Evolutionary conservation across 805 yeast species (phyloP).

Genomic region (Candida suzukii): DNA sequence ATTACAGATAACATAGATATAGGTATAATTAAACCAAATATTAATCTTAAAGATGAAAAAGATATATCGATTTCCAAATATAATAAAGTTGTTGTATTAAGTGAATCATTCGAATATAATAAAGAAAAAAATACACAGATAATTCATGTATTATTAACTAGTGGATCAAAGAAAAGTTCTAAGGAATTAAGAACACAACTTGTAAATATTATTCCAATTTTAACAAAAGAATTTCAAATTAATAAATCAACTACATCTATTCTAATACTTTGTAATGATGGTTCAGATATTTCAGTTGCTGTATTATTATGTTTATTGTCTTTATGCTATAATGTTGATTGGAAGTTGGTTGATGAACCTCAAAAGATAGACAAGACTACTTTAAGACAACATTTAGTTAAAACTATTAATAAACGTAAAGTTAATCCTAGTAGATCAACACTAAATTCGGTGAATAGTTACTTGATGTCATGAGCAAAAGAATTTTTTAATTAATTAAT

Average conservation of each 20-base stretch:
- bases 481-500: neutral
- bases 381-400: constrained; percentile 44
- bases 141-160: constrained; percentile 15
- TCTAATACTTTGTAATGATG: constrained; percentile 54
- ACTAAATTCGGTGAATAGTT: constrained; percentile 60
- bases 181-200: constrained; percentile 46
- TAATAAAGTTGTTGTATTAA: constrained; percentile 21
- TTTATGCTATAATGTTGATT: constrained; percentile 33
- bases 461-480: constrained; percentile 33
- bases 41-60: neutral
- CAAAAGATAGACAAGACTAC: constrained; percentile 6
- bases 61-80: constrained; percentile 2
- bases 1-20: constrained; percentile 5
- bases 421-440: constrained; percentile 77
- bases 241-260: constrained; percentile 17
- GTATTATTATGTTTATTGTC: constrained; percentile 48
- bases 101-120: constrained; percentile 5
- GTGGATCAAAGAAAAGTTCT: constrained; percentile 55
- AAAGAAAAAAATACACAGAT: constrained; percentile 8
- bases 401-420: constrained; percentile 37
- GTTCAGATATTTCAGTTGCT: constrained; percentile 61
- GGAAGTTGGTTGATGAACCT: constrained; percentile 22
- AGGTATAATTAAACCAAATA: constrained; percentile 3
- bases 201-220: constrained; percentile 30
- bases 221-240: constrained; percentile 9